phyloP scores from a whole-genome alignment of 495 filamentous ascomycete genomes.

The Aspergillus campestris region DNA sequence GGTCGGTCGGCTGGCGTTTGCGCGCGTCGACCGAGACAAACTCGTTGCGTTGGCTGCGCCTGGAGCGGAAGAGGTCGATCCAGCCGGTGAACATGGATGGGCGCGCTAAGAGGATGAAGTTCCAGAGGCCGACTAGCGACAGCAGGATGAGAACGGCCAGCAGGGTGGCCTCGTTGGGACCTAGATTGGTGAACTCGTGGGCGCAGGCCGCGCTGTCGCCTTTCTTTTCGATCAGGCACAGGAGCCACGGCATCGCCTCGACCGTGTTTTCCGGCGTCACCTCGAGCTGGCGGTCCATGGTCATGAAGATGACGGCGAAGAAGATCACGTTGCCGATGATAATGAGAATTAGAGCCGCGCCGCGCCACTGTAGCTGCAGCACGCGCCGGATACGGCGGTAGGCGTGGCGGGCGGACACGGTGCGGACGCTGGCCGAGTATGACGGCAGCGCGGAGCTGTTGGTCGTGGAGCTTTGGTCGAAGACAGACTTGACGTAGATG shows the following conservation, averaged over 20 bases:
- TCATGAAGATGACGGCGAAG: conserved; percentile 83
- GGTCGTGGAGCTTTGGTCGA: conserved; percentile 59
- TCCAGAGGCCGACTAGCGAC: conserved; percentile 79
- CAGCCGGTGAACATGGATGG: conserved; percentile 78
- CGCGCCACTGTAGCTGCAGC: conserved; percentile 89
- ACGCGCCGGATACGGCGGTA: conserved; percentile 79
- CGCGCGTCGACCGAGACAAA: conserved; percentile 85
- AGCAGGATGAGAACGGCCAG: conserved; percentile 75
- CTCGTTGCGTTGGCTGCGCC: conserved; percentile 46
- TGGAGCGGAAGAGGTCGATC: conserved; percentile 52
- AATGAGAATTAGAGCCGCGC: conserved; percentile 75
- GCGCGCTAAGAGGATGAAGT: conserved; percentile 69
- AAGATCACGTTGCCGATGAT: conserved; percentile 86
- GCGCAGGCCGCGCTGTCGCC: conserved; percentile 62
- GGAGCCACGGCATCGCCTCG: conserved; percentile 58
- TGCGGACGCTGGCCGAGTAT: conserved; percentile 70
- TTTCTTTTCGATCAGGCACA: conserved; percentile 51
- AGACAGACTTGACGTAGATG: conserved; percentile 78
- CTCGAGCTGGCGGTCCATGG: conserved; percentile 62
- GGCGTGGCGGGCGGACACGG: conserved; percentile 77
- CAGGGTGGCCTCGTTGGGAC: conserved; percentile 65
- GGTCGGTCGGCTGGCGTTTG: conserved; percentile 46
- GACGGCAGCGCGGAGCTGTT: conserved; percentile 68
- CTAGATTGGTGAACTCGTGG: conserved; percentile 35
- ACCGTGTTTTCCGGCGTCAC: conserved; percentile 42